Evolutionary conservation across 805 yeast species (phyloP), one percentile per base, ranked within the genome.

Genomic region (Tanozyma kutaoensis): DNA sequence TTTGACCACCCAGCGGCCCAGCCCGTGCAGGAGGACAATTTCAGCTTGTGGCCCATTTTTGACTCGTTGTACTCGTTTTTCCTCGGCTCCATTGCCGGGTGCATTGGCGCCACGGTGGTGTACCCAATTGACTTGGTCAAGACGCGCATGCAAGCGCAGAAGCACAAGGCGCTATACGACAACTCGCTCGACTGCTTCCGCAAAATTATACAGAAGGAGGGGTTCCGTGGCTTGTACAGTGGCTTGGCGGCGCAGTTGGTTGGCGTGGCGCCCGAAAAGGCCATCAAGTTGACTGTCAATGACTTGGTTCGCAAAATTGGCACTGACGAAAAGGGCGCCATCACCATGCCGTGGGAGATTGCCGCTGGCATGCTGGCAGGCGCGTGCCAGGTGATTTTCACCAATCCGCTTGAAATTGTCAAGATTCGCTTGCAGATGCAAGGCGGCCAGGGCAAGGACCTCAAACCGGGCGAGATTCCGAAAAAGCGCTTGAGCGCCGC

Each of bases 181-280:
- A 84, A 80, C 43, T 85, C 95, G 7, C 34, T 75, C 14, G 96
- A 88, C 49, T 91, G 97, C 55, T 76, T 86, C 50, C 55, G 63
- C 24, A 84, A 85, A 45, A 84, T 86, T 24, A 35, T 86, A 14
- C 54, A 61, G 23, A 63, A 66, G 34, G 97, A 88, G 56, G 96
- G 96, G 27, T 44, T 78, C 26, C 58, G 63, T 40, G 97, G 97
- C 7, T 66, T 88, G 31, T 88, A 88, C 53, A 77, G 94, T 4
- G 98, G 98, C 29, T 62, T 88, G 27, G 80, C 82, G 8, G 96
- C 97, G 12, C 97, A 91, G 55, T 62, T 88, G 43, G 72, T 91
- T 26, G 98, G 98, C 39, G 97, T 88, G 27, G 97, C 97, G 0
- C 98, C 98, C 2, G 98, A 88, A 52, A 88, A 88, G 61, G 97